Conservation (phyloP, 768 basidiomycete genomes). For the Saitozyma sp. region DNA sequence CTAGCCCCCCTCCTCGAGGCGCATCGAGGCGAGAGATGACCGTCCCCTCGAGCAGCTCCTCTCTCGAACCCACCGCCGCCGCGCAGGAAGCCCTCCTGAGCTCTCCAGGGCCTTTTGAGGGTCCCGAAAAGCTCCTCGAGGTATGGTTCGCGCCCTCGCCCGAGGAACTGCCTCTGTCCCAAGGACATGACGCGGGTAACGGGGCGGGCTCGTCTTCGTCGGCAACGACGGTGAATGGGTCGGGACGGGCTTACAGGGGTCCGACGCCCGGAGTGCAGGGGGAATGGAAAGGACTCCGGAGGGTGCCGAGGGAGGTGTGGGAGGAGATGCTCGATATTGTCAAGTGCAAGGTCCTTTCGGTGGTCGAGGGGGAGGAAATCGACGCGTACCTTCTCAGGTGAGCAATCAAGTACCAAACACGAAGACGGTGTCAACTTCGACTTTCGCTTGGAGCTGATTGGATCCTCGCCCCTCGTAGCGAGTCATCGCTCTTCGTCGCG, state of each 20-base stretch:
- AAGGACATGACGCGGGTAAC: background rate
- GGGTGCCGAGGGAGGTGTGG: conserved; percentile 75
- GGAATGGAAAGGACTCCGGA: conserved; percentile 67
- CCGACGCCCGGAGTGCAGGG: background rate
- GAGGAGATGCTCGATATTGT: conserved; percentile 97
- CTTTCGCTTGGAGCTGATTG: too few relatives aligned
- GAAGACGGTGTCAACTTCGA: too few relatives aligned
- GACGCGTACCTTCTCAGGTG: conserved; percentile 97
- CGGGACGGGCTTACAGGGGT: conserved; percentile 1
- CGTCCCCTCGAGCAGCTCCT: too few relatives aligned
- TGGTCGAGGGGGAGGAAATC: conserved; percentile 80
- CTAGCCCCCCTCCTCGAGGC: too few relatives aligned
- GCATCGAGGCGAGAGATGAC: too few relatives aligned
- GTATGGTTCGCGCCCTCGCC: conserved; percentile 91
- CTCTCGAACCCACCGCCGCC: too few relatives aligned
- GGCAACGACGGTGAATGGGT: conserved; percentile 4
- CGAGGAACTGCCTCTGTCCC: conserved; percentile 58
- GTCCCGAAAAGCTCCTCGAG: conserved; percentile 92
- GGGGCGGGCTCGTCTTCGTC: background rate
- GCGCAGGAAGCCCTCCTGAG: too few relatives aligned
- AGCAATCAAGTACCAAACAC: conserved; percentile 32
- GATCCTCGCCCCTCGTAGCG: conserved; percentile 59
- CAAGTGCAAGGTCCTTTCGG: conserved; percentile 90
- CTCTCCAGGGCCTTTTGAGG: conserved; percentile 68
- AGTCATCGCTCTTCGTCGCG: conserved; percentile 93